Conservation (phyloP, 495 filamentous ascomycete genomes). For the Evernia prunastri region DNA sequence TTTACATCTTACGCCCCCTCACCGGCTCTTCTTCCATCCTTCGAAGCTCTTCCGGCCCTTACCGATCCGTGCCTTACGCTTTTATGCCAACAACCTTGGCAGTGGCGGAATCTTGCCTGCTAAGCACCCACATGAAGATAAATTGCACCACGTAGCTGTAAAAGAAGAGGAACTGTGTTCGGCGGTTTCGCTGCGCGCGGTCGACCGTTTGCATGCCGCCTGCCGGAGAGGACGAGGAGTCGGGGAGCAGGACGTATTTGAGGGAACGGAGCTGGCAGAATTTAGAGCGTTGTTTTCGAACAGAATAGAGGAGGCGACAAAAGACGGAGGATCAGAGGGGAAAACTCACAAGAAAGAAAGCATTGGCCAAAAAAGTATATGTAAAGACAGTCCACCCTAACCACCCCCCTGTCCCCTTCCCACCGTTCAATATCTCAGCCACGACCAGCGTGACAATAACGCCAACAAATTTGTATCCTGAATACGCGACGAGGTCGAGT, state of each 20-base stretch:
- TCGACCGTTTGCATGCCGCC: slow-evolving; percentile 69
- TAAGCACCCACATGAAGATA: slow-evolving; percentile 91
- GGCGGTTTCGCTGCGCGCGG: slow-evolving; percentile 75
- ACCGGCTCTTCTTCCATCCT: neutral
- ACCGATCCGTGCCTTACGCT: slow-evolving; percentile 2
- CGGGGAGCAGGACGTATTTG: slow-evolving; percentile 91
- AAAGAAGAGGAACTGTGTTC: slow-evolving; percentile 91
- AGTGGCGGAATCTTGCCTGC: slow-evolving; percentile 39
- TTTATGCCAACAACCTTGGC: slow-evolving; percentile 23
- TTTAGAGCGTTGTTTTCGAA: neutral
- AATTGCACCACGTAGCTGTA: slow-evolving; percentile 94
- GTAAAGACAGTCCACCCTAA: slow-evolving; percentile 80
- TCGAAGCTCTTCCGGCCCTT: neutral
- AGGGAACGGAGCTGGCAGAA: slow-evolving; percentile 62
- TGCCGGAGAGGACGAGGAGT: slow-evolving; percentile 58
- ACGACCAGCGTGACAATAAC: slow-evolving; percentile 79
- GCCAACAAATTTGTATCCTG: slow-evolving; percentile 97
- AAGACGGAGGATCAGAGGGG: neutral
- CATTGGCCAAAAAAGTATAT: slow-evolving; percentile 89
- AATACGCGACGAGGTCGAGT: slow-evolving; percentile 89
- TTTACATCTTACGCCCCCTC: neutral
- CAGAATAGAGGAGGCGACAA: neutral
- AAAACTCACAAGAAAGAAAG: slow-evolving; percentile 62
- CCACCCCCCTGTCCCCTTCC: slow-evolving; percentile 76
- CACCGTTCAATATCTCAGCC: slow-evolving; percentile 68